These are phyloP conservation scores for Sclerotiophoma versabilis DNA, from an alignment of 2,329 filamentous ascomycete species.

Conservation along the genomic window DNA sequence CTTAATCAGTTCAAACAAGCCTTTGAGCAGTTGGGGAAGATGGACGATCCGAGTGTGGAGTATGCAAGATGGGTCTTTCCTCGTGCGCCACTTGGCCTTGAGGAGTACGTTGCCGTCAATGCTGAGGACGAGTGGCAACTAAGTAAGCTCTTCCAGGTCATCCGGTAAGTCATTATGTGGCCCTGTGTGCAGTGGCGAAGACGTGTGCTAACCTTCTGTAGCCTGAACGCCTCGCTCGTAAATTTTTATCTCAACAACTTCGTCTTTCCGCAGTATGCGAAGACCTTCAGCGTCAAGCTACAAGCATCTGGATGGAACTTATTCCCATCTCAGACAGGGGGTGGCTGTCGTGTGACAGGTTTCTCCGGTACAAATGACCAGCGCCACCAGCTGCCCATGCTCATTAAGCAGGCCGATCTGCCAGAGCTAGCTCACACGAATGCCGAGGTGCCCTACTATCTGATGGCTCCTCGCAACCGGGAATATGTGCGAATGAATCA, in stretches of 20 bases:
- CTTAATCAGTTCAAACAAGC: slow-evolving; percentile 58
- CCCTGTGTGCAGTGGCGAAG: too few species aligned
- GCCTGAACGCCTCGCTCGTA: slow-evolving; percentile 59
- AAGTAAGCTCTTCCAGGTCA: slow-evolving; percentile 46
- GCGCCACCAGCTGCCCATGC: slow-evolving; percentile 65
- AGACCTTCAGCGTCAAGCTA: slow-evolving; percentile 69
- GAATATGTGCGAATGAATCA: slow-evolving; percentile 51
- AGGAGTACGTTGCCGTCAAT: slow-evolving; percentile 66
- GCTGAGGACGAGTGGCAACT: slow-evolving; percentile 62
- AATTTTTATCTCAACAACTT: slow-evolving; percentile 72
- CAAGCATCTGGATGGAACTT: slow-evolving; percentile 73
- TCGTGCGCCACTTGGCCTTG: slow-evolving; percentile 52
- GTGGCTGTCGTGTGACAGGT: slow-evolving; percentile 62
- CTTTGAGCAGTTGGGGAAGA: slow-evolving; percentile 60
- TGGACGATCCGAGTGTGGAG: slow-evolving; percentile 63
- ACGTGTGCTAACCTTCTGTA: not conserved
- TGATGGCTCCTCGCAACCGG: slow-evolving; percentile 62
- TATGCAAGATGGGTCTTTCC: slow-evolving; percentile 64
- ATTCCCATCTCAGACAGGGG: slow-evolving; percentile 28
- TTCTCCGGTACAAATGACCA: slow-evolving; percentile 78
- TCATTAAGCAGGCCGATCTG: slow-evolving; percentile 68
- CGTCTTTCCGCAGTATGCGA: slow-evolving; percentile 70
- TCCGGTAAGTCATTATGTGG: slow-evolving; percentile 17
- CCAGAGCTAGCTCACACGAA: slow-evolving; percentile 65
- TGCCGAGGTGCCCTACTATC: slow-evolving; percentile 67